Evolutionary conservation across 2,329 filamentous ascomycete genomes (phyloP).

Genomic region (Didymella glomerata): DNA sequence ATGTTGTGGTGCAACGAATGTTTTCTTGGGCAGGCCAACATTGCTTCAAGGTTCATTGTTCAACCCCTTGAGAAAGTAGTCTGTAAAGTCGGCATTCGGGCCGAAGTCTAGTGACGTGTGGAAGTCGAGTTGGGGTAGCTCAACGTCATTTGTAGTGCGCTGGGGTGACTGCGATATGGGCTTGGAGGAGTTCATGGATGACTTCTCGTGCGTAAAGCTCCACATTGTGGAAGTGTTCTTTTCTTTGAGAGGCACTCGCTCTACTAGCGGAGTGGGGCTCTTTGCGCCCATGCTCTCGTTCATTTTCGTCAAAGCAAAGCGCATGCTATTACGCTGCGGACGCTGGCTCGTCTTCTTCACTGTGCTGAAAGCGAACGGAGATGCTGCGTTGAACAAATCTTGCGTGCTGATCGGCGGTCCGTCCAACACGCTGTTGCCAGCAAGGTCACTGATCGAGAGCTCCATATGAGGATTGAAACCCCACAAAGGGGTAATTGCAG

Average conservation of each 20-base stretch:
- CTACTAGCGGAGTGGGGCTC: slow-evolving; percentile 34
- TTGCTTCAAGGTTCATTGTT: slow-evolving; percentile 25
- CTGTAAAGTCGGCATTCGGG: slow-evolving; percentile 35
- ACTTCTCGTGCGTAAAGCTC: slow-evolving; percentile 33
- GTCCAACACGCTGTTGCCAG: slow-evolving; percentile 18
- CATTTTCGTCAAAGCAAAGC: slow-evolving; percentile 32
- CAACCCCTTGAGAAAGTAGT: slow-evolving; percentile 39
- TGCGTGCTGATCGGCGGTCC: slow-evolving; percentile 53
- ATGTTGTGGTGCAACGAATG: not conserved
- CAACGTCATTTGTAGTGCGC: slow-evolving; percentile 20
- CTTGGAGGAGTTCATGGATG: slow-evolving; percentile 19
- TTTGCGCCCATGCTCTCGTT: slow-evolving; percentile 21
- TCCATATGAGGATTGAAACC: slow-evolving; percentile 33
- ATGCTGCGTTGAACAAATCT: slow-evolving; percentile 53
- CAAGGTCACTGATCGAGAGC: slow-evolving; percentile 8
- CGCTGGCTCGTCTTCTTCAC: slow-evolving; percentile 50
- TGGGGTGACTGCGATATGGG: slow-evolving; percentile 7
- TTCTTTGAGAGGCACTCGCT: slow-evolving; percentile 41
- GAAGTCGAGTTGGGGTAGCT: slow-evolving; percentile 34
- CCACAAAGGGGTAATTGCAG: slow-evolving; percentile 43
- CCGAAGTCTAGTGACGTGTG: slow-evolving; percentile 36
- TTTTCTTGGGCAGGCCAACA: not conserved
- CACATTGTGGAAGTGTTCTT: slow-evolving; percentile 32
- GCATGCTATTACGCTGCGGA: slow-evolving; percentile 33
- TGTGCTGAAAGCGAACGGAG: slow-evolving; percentile 53